phyloP scores from a whole-genome alignment of 192 early-diverging fungal genomes.

The Phycomyces nitens region DNA sequence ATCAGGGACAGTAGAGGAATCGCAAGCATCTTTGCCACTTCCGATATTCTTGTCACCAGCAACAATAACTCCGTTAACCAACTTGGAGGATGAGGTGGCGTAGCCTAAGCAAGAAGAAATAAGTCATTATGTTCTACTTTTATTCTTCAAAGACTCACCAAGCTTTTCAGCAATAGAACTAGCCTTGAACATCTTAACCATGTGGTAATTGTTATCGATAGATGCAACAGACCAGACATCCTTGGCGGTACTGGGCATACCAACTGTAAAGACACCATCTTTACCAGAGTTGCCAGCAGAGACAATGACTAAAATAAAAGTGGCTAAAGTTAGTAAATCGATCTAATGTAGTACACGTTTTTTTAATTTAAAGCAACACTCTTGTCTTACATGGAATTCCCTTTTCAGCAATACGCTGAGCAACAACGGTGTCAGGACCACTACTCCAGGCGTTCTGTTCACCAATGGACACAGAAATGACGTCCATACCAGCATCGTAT shows the following conservation, averaged over 20 bases:
- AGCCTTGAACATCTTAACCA: constrained; percentile 19
- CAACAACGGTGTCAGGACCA: constrained; percentile 54
- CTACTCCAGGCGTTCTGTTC: constrained; percentile 59
- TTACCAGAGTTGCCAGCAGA: constrained; percentile 66
- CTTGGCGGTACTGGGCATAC: constrained; percentile 53
- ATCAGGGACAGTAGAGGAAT: constrained; percentile 31
- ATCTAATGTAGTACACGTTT: neutral
- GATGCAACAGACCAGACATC: constrained; percentile 59
- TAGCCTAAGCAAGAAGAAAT: constrained; percentile 2
- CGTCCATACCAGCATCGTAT: constrained; percentile 55
- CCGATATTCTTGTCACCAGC: constrained; percentile 37
- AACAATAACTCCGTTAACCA: constrained; percentile 36
- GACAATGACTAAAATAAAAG: constrained; percentile 43
- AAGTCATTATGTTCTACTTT: neutral
- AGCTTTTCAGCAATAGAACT: neutral
- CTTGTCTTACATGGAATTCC: constrained; percentile 22
- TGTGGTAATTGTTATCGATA: constrained; percentile 41
- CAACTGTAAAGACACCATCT: constrained; percentile 53
- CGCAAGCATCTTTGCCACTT: constrained; percentile 54
- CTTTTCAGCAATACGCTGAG: constrained; percentile 41
- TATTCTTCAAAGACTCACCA: neutral
- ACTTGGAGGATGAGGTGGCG: neutral
- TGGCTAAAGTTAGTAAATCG: neutral
- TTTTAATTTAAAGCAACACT: neutral
- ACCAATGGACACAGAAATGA: constrained; percentile 84